Percentiles rank a stretch among this genome's conserved stretches.
These are phyloP conservation scores for Waltiozyma sp. DNA, from an alignment of 1,139 yeast species.

Conservation along the genomic window DNA sequence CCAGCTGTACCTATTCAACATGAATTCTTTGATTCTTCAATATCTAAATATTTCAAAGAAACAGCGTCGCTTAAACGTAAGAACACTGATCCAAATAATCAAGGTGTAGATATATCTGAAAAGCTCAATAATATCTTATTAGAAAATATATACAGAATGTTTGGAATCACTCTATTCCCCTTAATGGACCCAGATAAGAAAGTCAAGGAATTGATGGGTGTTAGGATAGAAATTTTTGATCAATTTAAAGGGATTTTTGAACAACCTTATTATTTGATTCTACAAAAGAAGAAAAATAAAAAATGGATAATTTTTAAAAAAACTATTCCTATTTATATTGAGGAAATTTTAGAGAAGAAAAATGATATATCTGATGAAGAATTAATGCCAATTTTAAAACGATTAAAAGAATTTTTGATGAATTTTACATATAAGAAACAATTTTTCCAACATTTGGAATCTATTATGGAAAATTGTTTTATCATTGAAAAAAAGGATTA, in stretches of 20 bases:
- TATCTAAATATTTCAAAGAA: slow-evolving; percentile 18
- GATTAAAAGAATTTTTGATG: slow-evolving; percentile 8
- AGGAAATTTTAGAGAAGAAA: slow-evolving; percentile 10
- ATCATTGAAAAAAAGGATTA: slow-evolving; percentile 5
- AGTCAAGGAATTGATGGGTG: slow-evolving; percentile 22
- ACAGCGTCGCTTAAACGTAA: too few species aligned
- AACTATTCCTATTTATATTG: slow-evolving; percentile 29
- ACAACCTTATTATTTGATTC: slow-evolving; percentile 31
- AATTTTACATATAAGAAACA: slow-evolving; percentile 14
- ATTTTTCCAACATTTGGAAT: slow-evolving; percentile 7
- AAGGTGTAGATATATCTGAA: slow-evolving; percentile 6
- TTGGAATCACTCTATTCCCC: slow-evolving; percentile 36
- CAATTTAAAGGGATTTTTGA: slow-evolving; percentile 19
- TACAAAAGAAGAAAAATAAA: slow-evolving; percentile 22
- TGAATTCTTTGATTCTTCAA: slow-evolving; percentile 23
- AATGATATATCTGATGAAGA: slow-evolving; percentile 10
- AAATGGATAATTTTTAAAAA: slow-evolving; percentile 31
- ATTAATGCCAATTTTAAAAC: slow-evolving; percentile 7
- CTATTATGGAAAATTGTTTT: slow-evolving; percentile 9
- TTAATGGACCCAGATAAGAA: slow-evolving; percentile 25
- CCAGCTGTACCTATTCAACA: slow-evolving; percentile 21
- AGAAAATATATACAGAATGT: slow-evolving; percentile 31
- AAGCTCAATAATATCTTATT: slow-evolving; percentile 18
- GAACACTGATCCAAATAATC: too few species aligned
- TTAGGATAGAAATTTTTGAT: slow-evolving; percentile 34